These are phyloP conservation scores for Ogataea nitratoaversa DNA, from an alignment of 805 yeast species.

Conservation along the genomic window DNA sequence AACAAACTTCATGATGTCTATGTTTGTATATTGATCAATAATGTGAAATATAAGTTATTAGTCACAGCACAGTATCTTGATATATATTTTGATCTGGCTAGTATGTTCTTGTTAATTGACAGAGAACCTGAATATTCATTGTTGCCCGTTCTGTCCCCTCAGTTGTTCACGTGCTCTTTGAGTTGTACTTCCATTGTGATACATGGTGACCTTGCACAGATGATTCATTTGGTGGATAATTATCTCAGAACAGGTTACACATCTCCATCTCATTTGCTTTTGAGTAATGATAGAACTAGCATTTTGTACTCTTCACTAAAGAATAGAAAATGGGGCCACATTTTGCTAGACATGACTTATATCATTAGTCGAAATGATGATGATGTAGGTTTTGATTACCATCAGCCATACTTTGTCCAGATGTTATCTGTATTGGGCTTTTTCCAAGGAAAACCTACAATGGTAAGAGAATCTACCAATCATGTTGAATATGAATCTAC, in stretches of 20 bases:
- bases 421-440: slow-evolving; percentile 61
- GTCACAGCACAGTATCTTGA: slow-evolving; percentile 79
- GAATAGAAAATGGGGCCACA: slow-evolving; percentile 72
- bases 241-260: slow-evolving; percentile 53
- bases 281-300: slow-evolving; percentile 29
- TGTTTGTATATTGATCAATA: slow-evolving; percentile 60
- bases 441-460: slow-evolving; percentile 74
- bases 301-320: slow-evolving; percentile 42
- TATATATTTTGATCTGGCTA: slow-evolving; percentile 70
- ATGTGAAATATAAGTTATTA: slow-evolving; percentile 49
- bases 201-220: slow-evolving; percentile 61
- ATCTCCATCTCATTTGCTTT: slow-evolving; percentile 29
- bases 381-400: slow-evolving; percentile 41
- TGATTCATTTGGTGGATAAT: slow-evolving; percentile 59
- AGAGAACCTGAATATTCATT: slow-evolving; percentile 85
- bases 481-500: slow-evolving; percentile 92
- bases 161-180: slow-evolving; percentile 85
- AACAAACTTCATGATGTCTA: slow-evolving; percentile 57
- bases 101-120: slow-evolving; percentile 67
- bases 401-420: slow-evolving; percentile 47
- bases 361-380: slow-evolving; percentile 66
- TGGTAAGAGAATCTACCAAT: slow-evolving; percentile 66
- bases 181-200: slow-evolving; percentile 59
- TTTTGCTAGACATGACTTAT: slow-evolving; percentile 75
- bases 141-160: slow-evolving; percentile 71